Conservation (phyloP, 257 asterid species). For the Solanum habrochaites region DNA sequence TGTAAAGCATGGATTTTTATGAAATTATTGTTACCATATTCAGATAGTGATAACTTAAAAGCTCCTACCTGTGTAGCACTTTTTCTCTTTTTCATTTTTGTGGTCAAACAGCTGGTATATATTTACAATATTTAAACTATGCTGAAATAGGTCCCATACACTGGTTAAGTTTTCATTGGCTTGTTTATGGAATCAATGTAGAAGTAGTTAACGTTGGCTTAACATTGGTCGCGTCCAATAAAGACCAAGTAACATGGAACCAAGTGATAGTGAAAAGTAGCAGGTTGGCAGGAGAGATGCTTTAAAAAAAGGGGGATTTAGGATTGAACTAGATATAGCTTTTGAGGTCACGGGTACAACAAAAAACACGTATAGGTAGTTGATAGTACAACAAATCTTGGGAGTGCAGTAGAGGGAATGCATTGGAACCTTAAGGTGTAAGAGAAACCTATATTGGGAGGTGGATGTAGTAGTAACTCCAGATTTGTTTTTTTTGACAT, state of each 20-base stretch:
- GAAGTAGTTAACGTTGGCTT: background rate
- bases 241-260: background rate
- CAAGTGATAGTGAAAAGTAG: background rate
- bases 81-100: background rate
- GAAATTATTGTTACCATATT: background rate
- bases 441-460: too few relatives aligned
- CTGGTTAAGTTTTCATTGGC: background rate
- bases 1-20: background rate
- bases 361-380: background rate
- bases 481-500: background rate
- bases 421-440: too few relatives aligned
- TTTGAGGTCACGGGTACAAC: background rate
- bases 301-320: background rate
- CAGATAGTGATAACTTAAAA: background rate
- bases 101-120: background rate
- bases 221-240: background rate
- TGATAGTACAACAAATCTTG: background rate
- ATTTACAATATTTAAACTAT: background rate
- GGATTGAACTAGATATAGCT: background rate
- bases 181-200: background rate
- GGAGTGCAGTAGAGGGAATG: background rate
- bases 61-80: background rate
- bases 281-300: background rate
- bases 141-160: background rate
- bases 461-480: too few relatives aligned